Base-by-base conservation (phyloP, 2,329 filamentous ascomycete genomes). In the Rutstroemia sp. region DNA sequence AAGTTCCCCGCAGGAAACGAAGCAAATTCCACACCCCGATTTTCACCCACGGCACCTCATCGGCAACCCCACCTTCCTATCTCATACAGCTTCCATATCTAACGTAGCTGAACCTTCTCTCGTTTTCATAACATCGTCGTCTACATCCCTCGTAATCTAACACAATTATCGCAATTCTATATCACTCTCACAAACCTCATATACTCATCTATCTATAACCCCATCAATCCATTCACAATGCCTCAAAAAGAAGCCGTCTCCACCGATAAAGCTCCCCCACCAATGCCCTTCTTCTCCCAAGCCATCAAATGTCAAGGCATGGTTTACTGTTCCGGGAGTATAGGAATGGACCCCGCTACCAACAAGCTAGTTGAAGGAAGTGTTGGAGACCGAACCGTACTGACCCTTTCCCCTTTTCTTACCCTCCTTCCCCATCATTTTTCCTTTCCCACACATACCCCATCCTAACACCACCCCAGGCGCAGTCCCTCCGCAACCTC, bases 251-350 rank as follows among this genome's bases (percentile, higher is more conserved):
- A 62, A 62, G 52, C 52, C 1, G 60, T 62, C 16, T 47, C 54
- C 9, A 61, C 60, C 27, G 55, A 59, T 14, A 57, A 57, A 59
- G 75, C 78, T n/a, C 78, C 75, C 41, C 70, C 73, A 58, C 77
- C 79, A 27, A 68, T 79, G 34, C 78, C 77, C 0, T 76, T 83
- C 63, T 79, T 82, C 68, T 82, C 77, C 2, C 80, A 86, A 65
- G 83, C 81, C 42, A 74, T 86, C 62, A 76, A 80, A 61, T 76
- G 77, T 69, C 82, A 83, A 65, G 84, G 83, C 64, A 79, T 85
- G 68, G 81, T 89, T n/a, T 88, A 86, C 73, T 87, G 84, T 73
- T 86, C 82, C 1, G 86, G 85, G 23, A 76, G 76, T 59, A 75
- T 88, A 34, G 80, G 79, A 14, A 73, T 82, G 63, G 77, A 84